Base-by-base conservation (phyloP, 1,284 basidiomycete species). In the Xanthoconium separans region DNA sequence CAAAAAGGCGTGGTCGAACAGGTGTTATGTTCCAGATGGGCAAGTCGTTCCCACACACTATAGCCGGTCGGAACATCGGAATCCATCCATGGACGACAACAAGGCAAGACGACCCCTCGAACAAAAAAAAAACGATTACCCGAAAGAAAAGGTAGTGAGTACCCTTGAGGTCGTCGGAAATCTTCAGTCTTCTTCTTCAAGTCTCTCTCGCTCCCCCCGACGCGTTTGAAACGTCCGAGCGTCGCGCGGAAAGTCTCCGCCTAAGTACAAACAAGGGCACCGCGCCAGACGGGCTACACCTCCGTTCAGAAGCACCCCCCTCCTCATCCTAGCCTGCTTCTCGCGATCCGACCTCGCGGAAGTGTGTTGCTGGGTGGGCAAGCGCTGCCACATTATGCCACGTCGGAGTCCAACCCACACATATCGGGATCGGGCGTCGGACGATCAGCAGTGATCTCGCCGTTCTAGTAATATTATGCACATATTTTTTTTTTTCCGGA, bases 211-310 rank as follows among this genome's bases (percentile, higher is more conserved):
- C 22, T 27, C 27, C 27, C 4, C 41, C 15, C 15, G 31, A 47
- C 20, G 53, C 42, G 10, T n/a, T 39, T 56, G 63, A 61, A 65
- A 67, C 63, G 20, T 51, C 63, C 62, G 62, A 58, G 30, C 9
- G 55, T 56, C 61, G 61, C 52, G 51, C 33, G 50, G 49, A 52
- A 59, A 36, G 53, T 27, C 22, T 5, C 36, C 36, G 45, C 48
- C 22, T 55, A 33, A 8, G 16, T 27, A 27, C 27, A 6, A 27
- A 27, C 27, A 27, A 27, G 27, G 27, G 27, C 27, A 6, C 27
- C 27, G 27, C 27, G 27, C 27, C 27, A 27, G 27, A 27, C 27
- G 27, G 27, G 7, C 27, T 10, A 16, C 44, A 34, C 30, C 36
- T 30, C 54, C 34, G 33, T 43, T 40, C 33, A 34, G 27, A 53